Percentiles rank a stretch among this genome's conserved stretches.
These are phyloP conservation scores for Asterella californica DNA, from an alignment of 225 moss, liverwort and hornwort genomes.

Conservation along the genomic window DNA sequence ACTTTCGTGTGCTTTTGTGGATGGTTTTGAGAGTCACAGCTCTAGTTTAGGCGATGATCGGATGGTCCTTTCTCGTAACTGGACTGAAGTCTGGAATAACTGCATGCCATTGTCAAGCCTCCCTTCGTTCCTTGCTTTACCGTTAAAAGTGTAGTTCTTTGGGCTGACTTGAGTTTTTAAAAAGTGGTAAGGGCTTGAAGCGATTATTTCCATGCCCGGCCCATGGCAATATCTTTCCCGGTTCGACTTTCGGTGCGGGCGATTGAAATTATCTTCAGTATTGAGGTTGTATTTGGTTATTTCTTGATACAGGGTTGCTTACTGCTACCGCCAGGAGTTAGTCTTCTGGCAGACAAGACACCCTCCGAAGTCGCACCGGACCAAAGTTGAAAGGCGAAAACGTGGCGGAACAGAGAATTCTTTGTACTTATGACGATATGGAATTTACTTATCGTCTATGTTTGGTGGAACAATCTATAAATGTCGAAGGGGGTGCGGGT, in stretches of 20 bases:
- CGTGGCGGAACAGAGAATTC: not conserved
- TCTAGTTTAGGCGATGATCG: not conserved
- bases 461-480: not conserved
- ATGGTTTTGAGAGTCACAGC: not conserved
- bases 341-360: not conserved
- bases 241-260: not conserved
- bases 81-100: too few species aligned
- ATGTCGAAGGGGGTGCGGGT: not conserved
- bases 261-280: not conserved
- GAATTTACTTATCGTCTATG: not conserved
- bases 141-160: not conserved
- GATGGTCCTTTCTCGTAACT: not conserved
- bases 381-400: slow-evolving; percentile 1
- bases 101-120: too few species aligned
- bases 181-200: not conserved
- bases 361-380: not conserved
- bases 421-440: not conserved
- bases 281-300: not conserved
- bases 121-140: not conserved
- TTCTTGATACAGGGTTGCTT: not conserved
- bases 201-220: not conserved
- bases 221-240: too few species aligned
- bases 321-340: not conserved
- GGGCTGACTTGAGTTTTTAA: not conserved
- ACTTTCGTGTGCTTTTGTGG: too few species aligned